phyloP scores from a whole-genome alignment of 768 basidiomycete genomes.

The Leucocoprinus sp. region DNA sequence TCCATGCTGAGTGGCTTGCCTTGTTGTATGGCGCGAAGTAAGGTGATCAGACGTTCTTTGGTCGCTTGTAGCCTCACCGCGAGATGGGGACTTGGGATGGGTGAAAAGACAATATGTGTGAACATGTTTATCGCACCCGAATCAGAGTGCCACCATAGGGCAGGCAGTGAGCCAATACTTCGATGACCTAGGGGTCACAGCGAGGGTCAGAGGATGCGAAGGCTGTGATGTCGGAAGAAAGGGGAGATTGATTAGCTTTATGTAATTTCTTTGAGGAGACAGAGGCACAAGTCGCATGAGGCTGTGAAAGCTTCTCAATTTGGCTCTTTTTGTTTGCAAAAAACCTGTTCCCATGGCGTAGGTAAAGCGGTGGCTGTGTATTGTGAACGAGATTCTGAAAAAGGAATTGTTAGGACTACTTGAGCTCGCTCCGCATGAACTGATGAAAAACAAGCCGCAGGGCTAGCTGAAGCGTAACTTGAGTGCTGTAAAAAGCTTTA shows the following conservation, averaged over 20 bases:
- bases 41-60: conserved; percentile 21
- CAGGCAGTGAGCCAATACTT: too few species aligned
- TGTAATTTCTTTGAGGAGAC: neutral
- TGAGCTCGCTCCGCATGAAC: too few species aligned
- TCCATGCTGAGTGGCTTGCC: conserved; percentile 21
- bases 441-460: too few species aligned
- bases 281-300: neutral
- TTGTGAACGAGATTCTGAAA: too few species aligned
- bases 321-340: neutral
- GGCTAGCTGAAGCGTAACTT: too few species aligned
- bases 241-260: neutral
- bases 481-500: too few species aligned
- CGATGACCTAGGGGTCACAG: neutral
- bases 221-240: neutral
- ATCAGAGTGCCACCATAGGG: neutral
- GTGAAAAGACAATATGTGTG: conserved; percentile 69
- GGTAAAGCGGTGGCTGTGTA: too few species aligned
- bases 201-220: neutral
- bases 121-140: conserved; percentile 21
- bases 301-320: too few species aligned
- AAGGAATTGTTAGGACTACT: too few species aligned
- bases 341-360: neutral
- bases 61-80: conserved; percentile 51
- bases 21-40: neutral
- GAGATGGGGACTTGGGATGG: conserved; percentile 85